Conservation (phyloP, 2,329 filamentous ascomycete species). For the Pseudonectria buxi region DNA sequence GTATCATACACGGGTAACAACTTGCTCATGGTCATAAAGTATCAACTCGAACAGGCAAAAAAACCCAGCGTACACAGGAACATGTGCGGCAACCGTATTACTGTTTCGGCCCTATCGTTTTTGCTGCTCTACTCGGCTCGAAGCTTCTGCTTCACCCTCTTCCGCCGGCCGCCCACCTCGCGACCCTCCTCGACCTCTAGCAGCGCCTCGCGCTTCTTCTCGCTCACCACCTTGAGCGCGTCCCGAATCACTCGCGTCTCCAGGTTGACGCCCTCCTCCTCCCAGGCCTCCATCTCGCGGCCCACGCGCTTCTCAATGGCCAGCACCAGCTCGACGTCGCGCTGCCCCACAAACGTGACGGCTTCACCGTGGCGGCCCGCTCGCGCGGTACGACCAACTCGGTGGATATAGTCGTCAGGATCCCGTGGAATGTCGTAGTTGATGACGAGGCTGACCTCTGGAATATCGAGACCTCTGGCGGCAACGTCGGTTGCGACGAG, state of each 20-base stretch:
- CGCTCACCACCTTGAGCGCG: slow-evolving; percentile 80
- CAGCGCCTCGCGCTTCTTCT: slow-evolving; percentile 89
- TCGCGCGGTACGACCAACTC: slow-evolving; percentile 90
- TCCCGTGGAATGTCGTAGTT: slow-evolving; percentile 97
- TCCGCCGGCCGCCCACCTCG: slow-evolving; percentile 83
- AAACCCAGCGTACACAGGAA: too few relatives aligned
- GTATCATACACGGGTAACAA: too few relatives aligned
- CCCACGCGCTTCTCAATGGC: slow-evolving; percentile 84
- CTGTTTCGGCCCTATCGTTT: too few relatives aligned
- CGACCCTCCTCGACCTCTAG: slow-evolving; percentile 87
- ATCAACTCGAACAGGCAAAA: too few relatives aligned
- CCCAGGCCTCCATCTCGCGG: slow-evolving; percentile 72
- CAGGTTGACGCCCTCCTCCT: slow-evolving; percentile 88
- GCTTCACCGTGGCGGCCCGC: slow-evolving; percentile 78
- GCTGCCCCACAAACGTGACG: slow-evolving; percentile 84
- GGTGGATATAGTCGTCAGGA: slow-evolving; percentile 94
- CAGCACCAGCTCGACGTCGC: slow-evolving; percentile 84
- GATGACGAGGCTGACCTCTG: slow-evolving; percentile 80
- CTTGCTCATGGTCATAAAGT: too few relatives aligned
- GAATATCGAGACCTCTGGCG: slow-evolving; percentile 89
- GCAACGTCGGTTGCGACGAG: slow-evolving; percentile 94
- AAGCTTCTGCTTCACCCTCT: slow-evolving; percentile 54
- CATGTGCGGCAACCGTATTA: too few relatives aligned
- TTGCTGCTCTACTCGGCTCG: slow-evolving; percentile 23
- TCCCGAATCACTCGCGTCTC: slow-evolving; percentile 83